A percentile compares a stretch with the other conserved stretches of the same genome.
Evolutionary conservation across 805 yeast genomes (phyloP).

Genomic region (Suhomyces sp.): DNA sequence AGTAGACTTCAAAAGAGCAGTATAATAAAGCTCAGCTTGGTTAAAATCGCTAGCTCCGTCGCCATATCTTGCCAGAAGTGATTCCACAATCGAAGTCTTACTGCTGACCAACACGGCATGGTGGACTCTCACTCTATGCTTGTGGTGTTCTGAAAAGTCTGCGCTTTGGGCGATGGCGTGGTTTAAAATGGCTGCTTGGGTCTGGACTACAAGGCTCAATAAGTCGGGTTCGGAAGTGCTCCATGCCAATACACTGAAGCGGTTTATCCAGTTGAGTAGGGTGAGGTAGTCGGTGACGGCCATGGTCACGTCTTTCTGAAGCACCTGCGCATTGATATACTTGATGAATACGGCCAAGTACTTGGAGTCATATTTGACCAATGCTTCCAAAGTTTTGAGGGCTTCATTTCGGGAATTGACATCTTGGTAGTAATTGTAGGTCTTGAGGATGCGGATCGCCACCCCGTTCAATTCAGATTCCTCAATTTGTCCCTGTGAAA

Average conservation of each 20-base stretch:
- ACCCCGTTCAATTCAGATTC: slow-evolving; percentile 18
- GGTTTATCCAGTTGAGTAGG: slow-evolving; percentile 56
- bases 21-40: neutral
- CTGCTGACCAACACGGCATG: slow-evolving; percentile 29
- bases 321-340: slow-evolving; percentile 35
- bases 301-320: slow-evolving; percentile 28
- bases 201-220: slow-evolving; percentile 23
- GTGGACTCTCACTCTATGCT: slow-evolving; percentile 21
- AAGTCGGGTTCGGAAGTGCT: slow-evolving; percentile 9
- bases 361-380: slow-evolving; percentile 31
- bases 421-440: slow-evolving; percentile 53
- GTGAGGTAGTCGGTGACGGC: slow-evolving; percentile 59
- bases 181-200: slow-evolving; percentile 39
- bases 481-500: slow-evolving; percentile 19
- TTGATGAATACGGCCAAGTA: slow-evolving; percentile 34
- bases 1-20: slow-evolving; percentile 1
- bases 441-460: slow-evolving; percentile 37
- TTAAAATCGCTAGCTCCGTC: neutral
- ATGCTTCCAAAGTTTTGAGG: slow-evolving; percentile 33
- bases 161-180: slow-evolving; percentile 11
- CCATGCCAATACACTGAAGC: slow-evolving; percentile 23
- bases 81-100: slow-evolving; percentile 19
- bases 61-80: slow-evolving; percentile 2
- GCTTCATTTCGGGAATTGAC: slow-evolving; percentile 45
- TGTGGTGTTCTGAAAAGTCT: slow-evolving; percentile 8